Evolutionary conservation across 2,329 filamentous ascomycete genomes (phyloP).

Genomic region (Calonectria pseudoturangicola): DNA sequence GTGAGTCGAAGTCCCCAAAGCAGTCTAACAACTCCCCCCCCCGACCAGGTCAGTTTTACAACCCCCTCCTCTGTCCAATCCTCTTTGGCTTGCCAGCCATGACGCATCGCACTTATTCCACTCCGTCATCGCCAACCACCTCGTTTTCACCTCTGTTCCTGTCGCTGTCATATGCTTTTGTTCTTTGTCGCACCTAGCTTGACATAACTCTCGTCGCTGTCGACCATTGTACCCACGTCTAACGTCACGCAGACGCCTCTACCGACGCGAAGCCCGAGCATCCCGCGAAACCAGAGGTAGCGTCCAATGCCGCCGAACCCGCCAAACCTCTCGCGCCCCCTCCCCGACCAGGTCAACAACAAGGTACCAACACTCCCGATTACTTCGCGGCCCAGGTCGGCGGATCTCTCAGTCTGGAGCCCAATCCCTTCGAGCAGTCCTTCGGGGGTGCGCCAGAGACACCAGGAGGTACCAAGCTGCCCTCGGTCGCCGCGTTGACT

Average conservation of each 20-base stretch:
- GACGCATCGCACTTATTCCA: conserved; percentile 53
- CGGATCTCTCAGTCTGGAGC: conserved; percentile 83
- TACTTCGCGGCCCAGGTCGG: conserved; percentile 78
- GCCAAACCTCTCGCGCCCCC: conserved; percentile 82
- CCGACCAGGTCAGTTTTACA: conserved; percentile 64
- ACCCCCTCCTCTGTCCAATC: conserved; percentile 36
- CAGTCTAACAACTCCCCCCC: conserved; percentile 65
- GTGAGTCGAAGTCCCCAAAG: conserved; percentile 70
- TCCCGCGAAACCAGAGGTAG: conserved; percentile 68
- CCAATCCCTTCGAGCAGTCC: conserved; percentile 97
- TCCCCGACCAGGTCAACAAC: conserved; percentile 76
- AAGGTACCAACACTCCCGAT: conserved; percentile 75
- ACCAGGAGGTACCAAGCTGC: conserved; percentile 87
- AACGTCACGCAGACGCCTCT: conserved; percentile 61
- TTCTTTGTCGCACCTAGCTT: conserved; percentile 45
- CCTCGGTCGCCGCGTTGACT: conserved; percentile 91
- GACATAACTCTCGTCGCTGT: conserved; percentile 40
- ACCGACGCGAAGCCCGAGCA: conserved; percentile 69
- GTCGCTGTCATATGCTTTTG: conserved; percentile 28
- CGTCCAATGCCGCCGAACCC: conserved; percentile 74
- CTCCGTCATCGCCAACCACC: conserved; percentile 47
- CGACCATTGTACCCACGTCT: conserved; percentile 49
- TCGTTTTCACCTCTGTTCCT: conserved; percentile 42
- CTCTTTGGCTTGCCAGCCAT: conserved; percentile 44
- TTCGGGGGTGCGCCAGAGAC: conserved; percentile 87